Conservation (phyloP, 2,329 filamentous ascomycete species). For the Microsporum canis region DNA sequence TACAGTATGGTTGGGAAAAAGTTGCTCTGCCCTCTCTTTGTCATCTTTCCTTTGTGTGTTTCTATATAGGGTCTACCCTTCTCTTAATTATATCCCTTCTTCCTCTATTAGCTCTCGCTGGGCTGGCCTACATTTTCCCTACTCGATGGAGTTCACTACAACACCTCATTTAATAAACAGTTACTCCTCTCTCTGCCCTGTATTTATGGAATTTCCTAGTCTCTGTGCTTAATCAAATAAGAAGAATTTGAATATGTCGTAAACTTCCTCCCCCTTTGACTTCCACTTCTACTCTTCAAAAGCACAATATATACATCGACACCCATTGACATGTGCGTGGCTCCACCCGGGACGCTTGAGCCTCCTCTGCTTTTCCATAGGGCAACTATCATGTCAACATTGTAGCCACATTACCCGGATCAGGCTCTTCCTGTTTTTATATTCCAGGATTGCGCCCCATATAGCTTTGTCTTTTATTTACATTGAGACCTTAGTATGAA, state of each 20-base stretch:
- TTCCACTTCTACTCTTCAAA: not conserved
- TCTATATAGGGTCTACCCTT: not conserved
- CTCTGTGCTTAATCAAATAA: not conserved
- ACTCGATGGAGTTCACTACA: not conserved
- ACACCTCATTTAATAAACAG: not conserved
- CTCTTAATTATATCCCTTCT: not conserved
- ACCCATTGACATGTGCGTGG: not conserved
- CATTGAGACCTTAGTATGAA: too few species aligned
- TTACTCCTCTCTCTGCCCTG: not conserved
- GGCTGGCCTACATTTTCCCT: not conserved
- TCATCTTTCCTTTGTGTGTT: not conserved
- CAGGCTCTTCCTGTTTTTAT: not conserved
- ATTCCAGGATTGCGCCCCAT: not conserved
- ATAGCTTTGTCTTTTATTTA: too few species aligned
- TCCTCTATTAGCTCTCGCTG: not conserved
- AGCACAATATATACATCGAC: not conserved
- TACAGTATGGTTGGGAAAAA: not conserved
- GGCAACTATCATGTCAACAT: not conserved
- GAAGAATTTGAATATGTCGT: not conserved
- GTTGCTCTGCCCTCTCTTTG: not conserved
- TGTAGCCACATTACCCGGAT: not conserved
- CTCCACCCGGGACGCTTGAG: not conserved
- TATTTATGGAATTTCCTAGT: not conserved
- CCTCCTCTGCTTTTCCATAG: not conserved
- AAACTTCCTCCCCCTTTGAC: not conserved